Conservation (phyloP, 2,329 filamentous ascomycete genomes). For the Tolypocladium pustulatum region DNA sequence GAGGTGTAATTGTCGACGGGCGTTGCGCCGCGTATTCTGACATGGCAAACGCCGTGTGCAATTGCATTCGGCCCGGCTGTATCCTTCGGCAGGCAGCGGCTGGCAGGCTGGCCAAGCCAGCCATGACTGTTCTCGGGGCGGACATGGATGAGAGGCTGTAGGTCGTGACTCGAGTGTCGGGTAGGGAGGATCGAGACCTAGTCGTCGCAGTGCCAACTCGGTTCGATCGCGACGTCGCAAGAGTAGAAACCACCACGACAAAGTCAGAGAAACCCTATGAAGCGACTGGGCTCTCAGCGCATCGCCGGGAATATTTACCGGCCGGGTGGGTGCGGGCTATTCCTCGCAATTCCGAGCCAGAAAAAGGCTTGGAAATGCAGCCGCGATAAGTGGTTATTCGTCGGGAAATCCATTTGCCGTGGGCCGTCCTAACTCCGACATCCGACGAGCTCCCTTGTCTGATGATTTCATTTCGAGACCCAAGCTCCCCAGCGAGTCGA, state of each 20-base stretch:
- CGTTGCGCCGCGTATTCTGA: conserved; percentile 10
- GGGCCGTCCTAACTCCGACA: conserved; percentile 10
- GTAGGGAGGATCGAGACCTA: neutral
- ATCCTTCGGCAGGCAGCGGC: conserved; percentile 17
- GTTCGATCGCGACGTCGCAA: neutral
- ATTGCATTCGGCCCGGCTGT: conserved; percentile 12
- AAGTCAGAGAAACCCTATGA: neutral
- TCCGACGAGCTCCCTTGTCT: conserved; percentile 11
- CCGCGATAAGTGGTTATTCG: conserved; percentile 11
- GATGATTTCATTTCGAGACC: conserved; percentile 19
- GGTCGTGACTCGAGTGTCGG: neutral
- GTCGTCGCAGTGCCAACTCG: neutral
- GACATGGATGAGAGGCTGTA: conserved; percentile 13
- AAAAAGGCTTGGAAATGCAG: conserved; percentile 8
- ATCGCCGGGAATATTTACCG: neutral
- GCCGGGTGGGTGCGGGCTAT: neutral
- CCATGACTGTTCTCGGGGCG: conserved; percentile 20
- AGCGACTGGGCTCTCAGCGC: conserved; percentile 1
- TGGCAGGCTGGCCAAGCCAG: conserved; percentile 21
- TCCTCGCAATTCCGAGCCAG: conserved; percentile 1
- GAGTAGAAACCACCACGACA: neutral
- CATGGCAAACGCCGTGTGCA: conserved; percentile 2
- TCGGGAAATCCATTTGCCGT: conserved; percentile 24
- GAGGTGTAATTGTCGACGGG: conserved; percentile 6
- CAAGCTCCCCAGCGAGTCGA: neutral